phyloP scores from a whole-genome alignment of 2,329 filamentous ascomycete species.

The Phymatotrichopsis omnivora region DNA sequence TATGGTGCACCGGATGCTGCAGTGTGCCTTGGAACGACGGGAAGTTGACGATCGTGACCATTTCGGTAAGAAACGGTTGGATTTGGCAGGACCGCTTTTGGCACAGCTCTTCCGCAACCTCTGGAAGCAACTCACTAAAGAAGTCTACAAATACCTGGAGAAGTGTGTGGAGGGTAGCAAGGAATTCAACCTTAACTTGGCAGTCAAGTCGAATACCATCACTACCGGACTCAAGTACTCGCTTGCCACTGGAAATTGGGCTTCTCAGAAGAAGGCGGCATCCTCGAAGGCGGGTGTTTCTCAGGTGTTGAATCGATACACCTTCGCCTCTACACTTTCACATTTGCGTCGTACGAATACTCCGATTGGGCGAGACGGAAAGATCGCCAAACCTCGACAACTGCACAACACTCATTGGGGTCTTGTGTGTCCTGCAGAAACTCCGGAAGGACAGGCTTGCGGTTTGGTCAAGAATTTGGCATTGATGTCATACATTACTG shows the following conservation, averaged over 20 bases:
- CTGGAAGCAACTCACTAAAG: slow-evolving; percentile 80
- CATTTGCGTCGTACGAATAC: slow-evolving; percentile 97
- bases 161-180: slow-evolving; percentile 80
- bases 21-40: slow-evolving; percentile 82
- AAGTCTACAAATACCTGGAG: slow-evolving; percentile 83
- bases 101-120: slow-evolving; percentile 93
- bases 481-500: slow-evolving; percentile 96
- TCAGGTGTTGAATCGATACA: slow-evolving; percentile 95
- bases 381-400: slow-evolving; percentile 94
- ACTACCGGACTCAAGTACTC: slow-evolving; percentile 96
- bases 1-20: slow-evolving; percentile 93
- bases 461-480: slow-evolving; percentile 96
- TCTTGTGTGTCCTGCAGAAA: slow-evolving; percentile 91
- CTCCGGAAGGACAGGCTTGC: slow-evolving; percentile 95
- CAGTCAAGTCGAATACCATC: slow-evolving; percentile 81
- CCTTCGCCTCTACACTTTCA: slow-evolving; percentile 89
- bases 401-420: slow-evolving; percentile 99
- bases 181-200: slow-evolving; percentile 83
- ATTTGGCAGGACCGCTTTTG: slow-evolving; percentile 85
- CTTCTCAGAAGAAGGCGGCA: slow-evolving; percentile 96
- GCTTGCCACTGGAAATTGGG: slow-evolving; percentile 96
- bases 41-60: slow-evolving; percentile 97
- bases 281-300: slow-evolving; percentile 94
- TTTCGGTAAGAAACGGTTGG: slow-evolving; percentile 95
- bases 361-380: slow-evolving; percentile 92